A percentile compares a stretch with the other conserved stretches of the same genome.
Conservation (phyloP, 2,329 filamentous ascomycete genomes). For the Aureobasidium sp. region DNA sequence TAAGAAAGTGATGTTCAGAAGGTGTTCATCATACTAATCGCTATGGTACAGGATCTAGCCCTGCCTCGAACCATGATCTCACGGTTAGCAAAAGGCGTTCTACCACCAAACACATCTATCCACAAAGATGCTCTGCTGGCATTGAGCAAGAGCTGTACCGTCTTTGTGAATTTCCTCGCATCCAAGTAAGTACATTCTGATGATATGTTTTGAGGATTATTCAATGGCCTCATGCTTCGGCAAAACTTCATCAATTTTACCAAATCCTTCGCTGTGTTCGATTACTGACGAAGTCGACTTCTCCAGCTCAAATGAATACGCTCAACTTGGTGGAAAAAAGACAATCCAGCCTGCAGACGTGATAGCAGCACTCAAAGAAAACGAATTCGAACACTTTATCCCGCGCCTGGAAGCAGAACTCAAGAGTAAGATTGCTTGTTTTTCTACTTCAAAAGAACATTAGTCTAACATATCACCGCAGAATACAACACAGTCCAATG, state of each 20-base stretch:
- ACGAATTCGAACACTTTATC: conserved; percentile 67
- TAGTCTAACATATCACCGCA: conserved; percentile 25
- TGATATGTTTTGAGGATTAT: too few species aligned
- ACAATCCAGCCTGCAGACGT: conserved; percentile 72
- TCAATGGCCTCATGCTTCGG: not conserved
- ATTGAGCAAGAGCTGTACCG: conserved; percentile 72
- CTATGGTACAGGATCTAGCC: conserved; percentile 55
- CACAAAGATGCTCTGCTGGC: conserved; percentile 75
- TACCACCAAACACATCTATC: conserved; percentile 75
- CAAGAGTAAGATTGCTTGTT: conserved; percentile 50
- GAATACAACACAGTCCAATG: conserved; percentile 68
- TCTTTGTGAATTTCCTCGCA: conserved; percentile 76
- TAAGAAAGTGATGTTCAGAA: conserved; percentile 18
- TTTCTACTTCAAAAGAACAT: not conserved
- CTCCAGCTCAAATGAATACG: conserved; percentile 66
- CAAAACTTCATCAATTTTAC: too few species aligned
- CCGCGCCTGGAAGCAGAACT: conserved; percentile 68
- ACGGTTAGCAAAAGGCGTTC: conserved; percentile 68
- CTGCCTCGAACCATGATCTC: conserved; percentile 77
- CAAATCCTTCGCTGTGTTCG: not conserved
- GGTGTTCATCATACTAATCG: not conserved
- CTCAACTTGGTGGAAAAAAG: conserved; percentile 61
- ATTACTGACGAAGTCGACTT: not conserved
- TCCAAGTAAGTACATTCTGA: conserved; percentile 52
- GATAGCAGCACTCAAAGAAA: conserved; percentile 67